These are phyloP conservation scores for Amaranthus cruentus DNA, from an alignment of 148 eudicot genomes.

Conservation along the genomic window DNA sequence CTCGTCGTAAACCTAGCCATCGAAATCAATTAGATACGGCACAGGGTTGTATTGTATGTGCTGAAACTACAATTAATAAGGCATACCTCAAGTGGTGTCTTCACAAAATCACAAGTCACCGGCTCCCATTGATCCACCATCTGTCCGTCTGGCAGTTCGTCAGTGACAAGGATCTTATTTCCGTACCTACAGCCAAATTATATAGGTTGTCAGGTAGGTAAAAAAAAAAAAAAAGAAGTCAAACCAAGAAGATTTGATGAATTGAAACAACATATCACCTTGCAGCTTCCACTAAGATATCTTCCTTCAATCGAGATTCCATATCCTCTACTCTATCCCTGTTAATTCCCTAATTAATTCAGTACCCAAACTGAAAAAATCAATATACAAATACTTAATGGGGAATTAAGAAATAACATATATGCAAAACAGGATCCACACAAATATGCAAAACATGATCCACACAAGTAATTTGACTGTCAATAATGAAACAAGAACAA, in stretches of 20 bases:
- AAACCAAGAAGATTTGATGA: slow-evolving; percentile 8
- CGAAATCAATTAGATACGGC: slow-evolving; percentile 16
- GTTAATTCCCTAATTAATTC: slow-evolving; percentile 81
- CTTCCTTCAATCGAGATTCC: slow-evolving; percentile 93
- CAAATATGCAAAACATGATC: not conserved
- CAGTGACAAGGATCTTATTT: slow-evolving; percentile 89
- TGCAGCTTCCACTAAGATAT: slow-evolving; percentile 80
- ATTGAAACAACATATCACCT: slow-evolving; percentile 41
- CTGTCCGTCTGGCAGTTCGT: slow-evolving; percentile 97
- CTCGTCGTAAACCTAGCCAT: slow-evolving; percentile 74
- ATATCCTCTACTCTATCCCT: slow-evolving; percentile 93
- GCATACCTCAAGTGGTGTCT: slow-evolving; percentile 81
- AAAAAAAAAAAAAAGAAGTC: not conserved
- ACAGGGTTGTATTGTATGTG: not conserved
- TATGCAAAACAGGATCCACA: not conserved
- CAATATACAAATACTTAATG: slow-evolving; percentile 20
- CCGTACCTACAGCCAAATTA: slow-evolving; percentile 56
- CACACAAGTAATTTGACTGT: not conserved
- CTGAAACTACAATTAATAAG: not conserved
- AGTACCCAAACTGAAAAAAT: slow-evolving; percentile 28
- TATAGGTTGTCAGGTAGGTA: not conserved
- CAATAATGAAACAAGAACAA: not conserved
- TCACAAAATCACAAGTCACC: slow-evolving; percentile 68
- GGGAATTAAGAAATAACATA: not conserved
- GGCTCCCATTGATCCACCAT: slow-evolving; percentile 99